Evolutionary conservation across 371 early-diverging fungal species (phyloP).

Genomic region (Syncephalastrum sp.): DNA sequence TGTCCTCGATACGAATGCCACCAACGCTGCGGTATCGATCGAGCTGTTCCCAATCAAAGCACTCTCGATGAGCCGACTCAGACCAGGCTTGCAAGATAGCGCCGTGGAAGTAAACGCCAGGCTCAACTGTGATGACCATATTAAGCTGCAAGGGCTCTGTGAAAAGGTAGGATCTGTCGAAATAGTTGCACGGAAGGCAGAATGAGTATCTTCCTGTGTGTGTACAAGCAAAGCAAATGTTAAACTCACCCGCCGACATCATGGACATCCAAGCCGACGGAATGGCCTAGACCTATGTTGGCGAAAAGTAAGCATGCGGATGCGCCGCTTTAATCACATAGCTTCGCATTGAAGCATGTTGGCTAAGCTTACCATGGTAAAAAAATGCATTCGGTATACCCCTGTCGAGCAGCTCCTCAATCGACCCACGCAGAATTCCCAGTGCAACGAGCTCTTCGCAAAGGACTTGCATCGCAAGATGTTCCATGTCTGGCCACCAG

Average conservation of each 20-base stretch:
- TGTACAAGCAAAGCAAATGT: no score
- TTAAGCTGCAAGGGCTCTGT: slow-evolving; percentile 60
- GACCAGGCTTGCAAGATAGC: slow-evolving; percentile 46
- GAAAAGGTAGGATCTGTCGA: not conserved
- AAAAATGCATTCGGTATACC: slow-evolving; percentile 75
- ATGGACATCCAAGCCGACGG: slow-evolving; percentile 79
- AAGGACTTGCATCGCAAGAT: slow-evolving; percentile 63
- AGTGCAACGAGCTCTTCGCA: slow-evolving; percentile 66
- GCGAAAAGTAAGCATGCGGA: not conserved
- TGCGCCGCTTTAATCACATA: not conserved
- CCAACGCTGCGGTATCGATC: slow-evolving; percentile 73
- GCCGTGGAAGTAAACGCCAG: slow-evolving; percentile 73
- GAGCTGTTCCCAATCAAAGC: slow-evolving; percentile 64
- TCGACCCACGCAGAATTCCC: slow-evolving; percentile 66
- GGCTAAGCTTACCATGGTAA: slow-evolving; percentile 73
- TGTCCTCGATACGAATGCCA: slow-evolving; percentile 92
- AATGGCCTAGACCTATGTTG: slow-evolving; percentile 47
- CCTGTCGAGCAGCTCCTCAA: slow-evolving; percentile 60
- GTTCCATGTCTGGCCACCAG: slow-evolving; percentile 87
- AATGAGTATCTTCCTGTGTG: slow-evolving; percentile 1
- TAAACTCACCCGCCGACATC: slow-evolving; percentile 81
- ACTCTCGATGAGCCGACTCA: slow-evolving; percentile 53
- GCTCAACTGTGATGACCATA: slow-evolving; percentile 95
- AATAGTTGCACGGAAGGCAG: not conserved
- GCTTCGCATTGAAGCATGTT: no score